Evolutionary conservation across 305 asterid genomes (phyloP), one percentile per base, ranked within the genome.

Genomic region (Caryopteris hybrid): DNA sequence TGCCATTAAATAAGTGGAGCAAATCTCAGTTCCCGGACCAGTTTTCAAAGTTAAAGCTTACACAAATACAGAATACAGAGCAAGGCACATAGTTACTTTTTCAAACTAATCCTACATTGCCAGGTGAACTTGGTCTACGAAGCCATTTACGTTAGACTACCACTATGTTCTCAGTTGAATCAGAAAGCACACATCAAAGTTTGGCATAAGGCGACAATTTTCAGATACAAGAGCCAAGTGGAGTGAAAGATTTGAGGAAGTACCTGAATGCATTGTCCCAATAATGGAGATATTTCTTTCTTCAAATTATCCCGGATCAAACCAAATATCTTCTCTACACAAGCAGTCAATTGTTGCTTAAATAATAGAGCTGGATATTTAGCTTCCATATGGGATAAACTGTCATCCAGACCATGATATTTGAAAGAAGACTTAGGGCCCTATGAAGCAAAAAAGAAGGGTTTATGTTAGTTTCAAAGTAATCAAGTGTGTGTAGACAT

Each of bases 311-410:
- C 99, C 38, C 99, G 89, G 70, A 94, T 94, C 85, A 86, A 69
- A 67, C 97, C 99, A 78, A 94, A 94, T 70, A 91, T 91, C 83
- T 94, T 94, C 86, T 94, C 99, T 8, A 94, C 95, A 60, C 92
- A 91, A 61, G 99, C 96, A 62, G 96, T 86, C 81, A 91, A 69
- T 73, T 91, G 99, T 74, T 94, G 99, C 70, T 91, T 94, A 83
- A 94, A 91, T 66, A 89, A 78, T 58, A 89, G 54, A 73, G 98
- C 95, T 38, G 99, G 99, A 77, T 84, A 91, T 78, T 90, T 91
- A 61, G 97, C 97, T 78, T 94, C 99, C 87, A 84, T 79, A 71
- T 82, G 97, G 21, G 97, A 87, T 71, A 82, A 58, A 43, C 93
- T 87, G 78, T 91, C 98, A 75, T 94, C 96, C 72, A 81, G 59